These are phyloP conservation scores for Cenchrus americanus DNA, from an alignment of 176 grass and related monocot genomes.

Conservation along the genomic window DNA sequence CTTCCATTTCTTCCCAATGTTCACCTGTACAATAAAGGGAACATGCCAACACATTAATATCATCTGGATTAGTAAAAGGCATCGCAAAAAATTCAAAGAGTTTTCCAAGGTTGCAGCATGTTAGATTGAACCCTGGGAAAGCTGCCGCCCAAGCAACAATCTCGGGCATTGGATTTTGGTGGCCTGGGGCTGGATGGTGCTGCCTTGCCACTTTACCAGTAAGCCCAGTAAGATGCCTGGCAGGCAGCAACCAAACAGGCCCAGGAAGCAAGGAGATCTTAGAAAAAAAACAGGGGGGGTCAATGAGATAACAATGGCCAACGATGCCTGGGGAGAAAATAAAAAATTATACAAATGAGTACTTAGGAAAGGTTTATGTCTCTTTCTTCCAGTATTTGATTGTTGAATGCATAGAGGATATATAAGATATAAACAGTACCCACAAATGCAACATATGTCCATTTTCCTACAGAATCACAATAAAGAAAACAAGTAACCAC, in stretches of 20 bases:
- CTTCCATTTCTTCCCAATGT: constrained; percentile 99
- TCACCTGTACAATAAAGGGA: constrained; percentile 58
- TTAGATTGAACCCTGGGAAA: too few species aligned
- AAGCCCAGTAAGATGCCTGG: too few species aligned
- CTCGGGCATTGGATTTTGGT: too few species aligned
- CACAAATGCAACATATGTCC: background rate
- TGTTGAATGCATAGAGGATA: background rate
- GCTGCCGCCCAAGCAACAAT: too few species aligned
- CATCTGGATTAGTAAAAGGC: background rate
- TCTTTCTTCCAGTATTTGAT: background rate
- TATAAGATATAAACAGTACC: background rate
- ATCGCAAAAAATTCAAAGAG: too few species aligned
- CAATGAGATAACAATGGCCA: background rate
- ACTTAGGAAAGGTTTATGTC: background rate
- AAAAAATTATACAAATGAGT: constrained; percentile 2
- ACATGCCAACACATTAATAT: background rate
- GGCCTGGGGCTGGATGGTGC: too few species aligned
- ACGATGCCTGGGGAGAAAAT: background rate
- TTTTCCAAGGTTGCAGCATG: background rate
- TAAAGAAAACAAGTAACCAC: background rate
- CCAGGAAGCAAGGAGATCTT: background rate
- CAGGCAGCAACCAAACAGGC: too few species aligned
- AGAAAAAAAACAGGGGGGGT: background rate
- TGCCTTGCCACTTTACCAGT: too few species aligned
- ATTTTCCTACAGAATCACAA: background rate